These are phyloP conservation scores for Gaultheria prostrata DNA, from an alignment of 148 eudicot genomes.

Conservation along the genomic window DNA sequence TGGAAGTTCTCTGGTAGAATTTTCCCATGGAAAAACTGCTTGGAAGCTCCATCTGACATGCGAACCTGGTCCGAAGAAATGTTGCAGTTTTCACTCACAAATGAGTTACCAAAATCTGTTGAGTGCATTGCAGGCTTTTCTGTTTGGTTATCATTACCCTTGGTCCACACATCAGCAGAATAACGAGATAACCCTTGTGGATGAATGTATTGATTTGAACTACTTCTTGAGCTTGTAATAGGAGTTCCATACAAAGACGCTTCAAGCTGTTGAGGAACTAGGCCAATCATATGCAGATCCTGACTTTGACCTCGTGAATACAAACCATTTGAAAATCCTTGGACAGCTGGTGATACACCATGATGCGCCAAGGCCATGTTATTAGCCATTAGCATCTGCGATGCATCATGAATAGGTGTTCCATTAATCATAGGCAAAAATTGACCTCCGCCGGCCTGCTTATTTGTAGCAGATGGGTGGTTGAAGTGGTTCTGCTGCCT, in stretches of 20 bases:
- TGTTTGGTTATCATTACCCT: slow-evolving; percentile 18
- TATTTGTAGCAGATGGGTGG: slow-evolving; percentile 31
- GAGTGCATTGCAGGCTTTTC: slow-evolving; percentile 30
- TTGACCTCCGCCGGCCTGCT: slow-evolving; percentile 33
- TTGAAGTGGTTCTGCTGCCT: slow-evolving; percentile 42
- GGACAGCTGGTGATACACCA: slow-evolving; percentile 33
- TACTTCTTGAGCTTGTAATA: slow-evolving; percentile 27
- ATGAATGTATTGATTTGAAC: slow-evolving; percentile 26
- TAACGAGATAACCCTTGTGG: slow-evolving; percentile 32
- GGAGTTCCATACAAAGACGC: slow-evolving; percentile 46
- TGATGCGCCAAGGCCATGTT: slow-evolving; percentile 42
- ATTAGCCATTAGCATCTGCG: slow-evolving; percentile 32
- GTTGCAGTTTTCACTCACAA: slow-evolving; percentile 26
- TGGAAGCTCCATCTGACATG: slow-evolving; percentile 29
- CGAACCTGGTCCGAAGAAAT: slow-evolving; percentile 25
- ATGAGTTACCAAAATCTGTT: slow-evolving; percentile 22
- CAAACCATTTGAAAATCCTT: slow-evolving; percentile 41
- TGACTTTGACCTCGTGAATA: slow-evolving; percentile 30
- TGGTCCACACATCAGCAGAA: slow-evolving; percentile 22
- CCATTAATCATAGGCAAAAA: slow-evolving; percentile 29
- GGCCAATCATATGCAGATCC: slow-evolving; percentile 21
- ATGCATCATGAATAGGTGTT: slow-evolving; percentile 29
- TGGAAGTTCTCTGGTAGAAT: slow-evolving; percentile 22
- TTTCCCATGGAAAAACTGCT: slow-evolving; percentile 28
- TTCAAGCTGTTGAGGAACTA: slow-evolving; percentile 30